These are phyloP conservation scores for Mucor sp. DNA, from an alignment of 371 early-diverging fungal genomes.

Conservation along the genomic window DNA sequence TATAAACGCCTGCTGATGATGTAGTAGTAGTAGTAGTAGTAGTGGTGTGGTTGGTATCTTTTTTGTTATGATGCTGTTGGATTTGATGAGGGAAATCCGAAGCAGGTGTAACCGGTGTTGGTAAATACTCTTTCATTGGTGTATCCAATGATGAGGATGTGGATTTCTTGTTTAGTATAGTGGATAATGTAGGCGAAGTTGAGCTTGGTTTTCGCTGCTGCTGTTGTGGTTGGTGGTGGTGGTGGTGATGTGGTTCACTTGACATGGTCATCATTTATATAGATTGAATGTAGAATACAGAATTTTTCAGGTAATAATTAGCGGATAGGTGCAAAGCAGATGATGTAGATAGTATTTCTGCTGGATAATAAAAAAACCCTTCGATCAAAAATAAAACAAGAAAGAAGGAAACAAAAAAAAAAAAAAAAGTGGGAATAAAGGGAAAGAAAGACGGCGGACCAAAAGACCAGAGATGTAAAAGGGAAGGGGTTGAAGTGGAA, in stretches of 20 bases:
- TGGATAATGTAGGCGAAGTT: slow-evolving; percentile 10
- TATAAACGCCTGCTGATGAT: slow-evolving; percentile 1
- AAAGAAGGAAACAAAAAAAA: slow-evolving; percentile 5
- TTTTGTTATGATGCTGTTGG: slow-evolving; percentile 7
- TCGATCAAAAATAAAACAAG: not conserved
- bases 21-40: not conserved
- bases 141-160: slow-evolving; percentile 7
- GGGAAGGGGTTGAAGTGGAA: not conserved
- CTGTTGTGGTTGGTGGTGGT: not conserved
- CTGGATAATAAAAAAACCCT: not conserved
- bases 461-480: slow-evolving; percentile 4
- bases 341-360: not conserved
- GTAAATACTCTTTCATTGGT: slow-evolving; percentile 30
- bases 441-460: not conserved
- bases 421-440: slow-evolving; percentile 5
- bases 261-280: slow-evolving; percentile 6
- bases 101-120: slow-evolving; percentile 31
- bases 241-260: not conserved
- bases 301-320: not conserved
- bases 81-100: slow-evolving; percentile 23
- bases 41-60: slow-evolving; percentile 3
- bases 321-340: not conserved
- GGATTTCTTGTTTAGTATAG: slow-evolving; percentile 5
- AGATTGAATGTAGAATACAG: not conserved
- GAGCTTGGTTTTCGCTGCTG: not conserved